These are phyloP conservation scores for Fistulifera pelliculosa DNA, from an alignment of 108 stramenopile species.

Conservation along the genomic window DNA sequence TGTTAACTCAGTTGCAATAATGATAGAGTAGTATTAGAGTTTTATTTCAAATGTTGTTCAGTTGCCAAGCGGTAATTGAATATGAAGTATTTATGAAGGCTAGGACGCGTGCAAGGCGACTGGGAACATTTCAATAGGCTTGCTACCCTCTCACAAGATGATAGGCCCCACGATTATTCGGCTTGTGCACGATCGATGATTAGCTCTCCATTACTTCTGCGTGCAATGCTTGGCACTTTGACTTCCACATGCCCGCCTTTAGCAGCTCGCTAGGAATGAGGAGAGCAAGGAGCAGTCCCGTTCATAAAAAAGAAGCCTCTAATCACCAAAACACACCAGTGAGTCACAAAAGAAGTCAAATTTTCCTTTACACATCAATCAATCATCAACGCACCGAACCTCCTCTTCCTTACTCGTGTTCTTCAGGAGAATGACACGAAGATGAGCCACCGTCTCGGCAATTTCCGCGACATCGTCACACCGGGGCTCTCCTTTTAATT, in stretches of 20 bases:
- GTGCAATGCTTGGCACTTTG: no score
- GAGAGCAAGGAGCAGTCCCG: not conserved
- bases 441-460: conserved; percentile 40
- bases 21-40: conserved; percentile 1
- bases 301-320: not conserved
- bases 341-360: not conserved
- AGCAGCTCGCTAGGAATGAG: conserved; percentile 3
- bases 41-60: not conserved
- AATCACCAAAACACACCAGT: no score
- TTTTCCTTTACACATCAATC: not conserved
- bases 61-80: conserved; percentile 1
- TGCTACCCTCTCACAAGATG: no score
- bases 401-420: conserved; percentile 14
- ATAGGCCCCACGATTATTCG: no score
- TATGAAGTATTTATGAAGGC: no score
- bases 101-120: no score
- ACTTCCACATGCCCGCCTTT: not conserved
- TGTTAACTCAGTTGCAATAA: not conserved
- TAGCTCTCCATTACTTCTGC: no score
- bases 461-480: conserved; percentile 22
- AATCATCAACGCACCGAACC: conserved; percentile 9
- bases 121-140: no score
- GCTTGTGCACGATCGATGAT: no score
- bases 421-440: conserved; percentile 39
- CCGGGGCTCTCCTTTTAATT: not conserved